Evolutionary conservation across 164 flowering plant genomes (phyloP).

Genomic region (Vitis labrusca): DNA sequence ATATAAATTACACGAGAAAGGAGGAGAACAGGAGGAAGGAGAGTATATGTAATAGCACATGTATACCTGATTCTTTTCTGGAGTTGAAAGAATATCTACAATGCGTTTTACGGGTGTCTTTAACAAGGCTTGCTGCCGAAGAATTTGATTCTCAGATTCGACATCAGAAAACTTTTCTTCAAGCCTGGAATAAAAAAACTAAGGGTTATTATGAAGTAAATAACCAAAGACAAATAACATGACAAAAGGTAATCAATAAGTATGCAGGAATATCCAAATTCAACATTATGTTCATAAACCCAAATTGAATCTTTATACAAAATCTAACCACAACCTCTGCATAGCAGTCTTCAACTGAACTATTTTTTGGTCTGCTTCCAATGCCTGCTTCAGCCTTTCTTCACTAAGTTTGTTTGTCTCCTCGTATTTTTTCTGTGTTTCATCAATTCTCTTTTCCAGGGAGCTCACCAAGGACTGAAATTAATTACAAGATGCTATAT

Average conservation of each 20-base stretch:
- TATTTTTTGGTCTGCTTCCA: slow-evolving; percentile 83
- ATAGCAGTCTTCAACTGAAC: slow-evolving; percentile 73
- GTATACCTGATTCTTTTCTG: slow-evolving; percentile 37
- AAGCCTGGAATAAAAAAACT: slow-evolving; percentile 46
- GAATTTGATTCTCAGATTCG: slow-evolving; percentile 79
- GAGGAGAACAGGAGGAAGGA: not conserved
- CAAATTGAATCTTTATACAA: not conserved
- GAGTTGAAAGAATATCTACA: slow-evolving; percentile 44
- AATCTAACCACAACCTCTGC: slow-evolving; percentile 63
- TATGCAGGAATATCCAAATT: not conserved
- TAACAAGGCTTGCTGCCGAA: slow-evolving; percentile 62
- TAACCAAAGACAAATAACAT: not conserved
- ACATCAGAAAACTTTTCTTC: slow-evolving; percentile 79
- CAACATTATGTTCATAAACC: not conserved
- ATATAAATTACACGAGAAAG: slow-evolving; percentile 3
- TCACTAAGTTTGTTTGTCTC: slow-evolving; percentile 83
- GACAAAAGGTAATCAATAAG: not conserved
- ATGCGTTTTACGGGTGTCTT: slow-evolving; percentile 53
- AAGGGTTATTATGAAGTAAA: not conserved
- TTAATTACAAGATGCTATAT: not conserved
- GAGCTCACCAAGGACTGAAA: slow-evolving; percentile 70
- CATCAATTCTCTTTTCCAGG: slow-evolving; percentile 86
- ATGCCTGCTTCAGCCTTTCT: slow-evolving; percentile 85
- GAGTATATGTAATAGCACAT: not conserved
- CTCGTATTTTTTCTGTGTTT: slow-evolving; percentile 81